phyloP scores from a whole-genome alignment of 2,329 filamentous ascomycete species.

The Penicillium verrucosum region DNA sequence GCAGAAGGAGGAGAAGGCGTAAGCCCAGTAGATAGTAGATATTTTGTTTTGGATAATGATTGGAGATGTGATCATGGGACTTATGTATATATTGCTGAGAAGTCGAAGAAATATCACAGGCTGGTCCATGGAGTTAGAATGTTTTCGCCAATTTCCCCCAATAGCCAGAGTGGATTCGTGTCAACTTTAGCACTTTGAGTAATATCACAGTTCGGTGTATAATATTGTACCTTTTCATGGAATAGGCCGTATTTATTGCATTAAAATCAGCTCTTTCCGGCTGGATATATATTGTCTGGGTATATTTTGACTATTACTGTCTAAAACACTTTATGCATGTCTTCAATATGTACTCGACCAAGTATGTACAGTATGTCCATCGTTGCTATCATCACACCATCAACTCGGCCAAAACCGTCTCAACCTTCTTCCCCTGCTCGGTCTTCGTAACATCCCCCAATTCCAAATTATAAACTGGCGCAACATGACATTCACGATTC shows the following conservation, averaged over 20 bases:
- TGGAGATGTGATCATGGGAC: neutral
- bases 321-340: neutral
- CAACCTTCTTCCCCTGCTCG: constrained; percentile 40
- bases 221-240: too few species aligned
- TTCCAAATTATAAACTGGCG: constrained; percentile 41
- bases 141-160: too few species aligned
- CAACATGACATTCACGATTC: constrained; percentile 41
- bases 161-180: too few species aligned
- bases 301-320: neutral
- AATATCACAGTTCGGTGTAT: too few species aligned
- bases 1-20: constrained; percentile 13
- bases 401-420: constrained; percentile 32
- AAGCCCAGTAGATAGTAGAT: neutral
- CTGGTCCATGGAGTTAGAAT: too few species aligned
- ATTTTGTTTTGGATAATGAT: neutral
- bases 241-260: too few species aligned
- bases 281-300: neutral
- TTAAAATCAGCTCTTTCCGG: too few species aligned
- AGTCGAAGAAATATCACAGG: too few species aligned
- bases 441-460: constrained; percentile 37
- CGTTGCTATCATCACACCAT: constrained; percentile 1
- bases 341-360: neutral
- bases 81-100: neutral
- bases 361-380: neutral
- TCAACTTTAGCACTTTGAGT: too few species aligned